phyloP scores from a whole-genome alignment of 495 filamentous ascomycete genomes.

The Jackrogersella minutella region DNA sequence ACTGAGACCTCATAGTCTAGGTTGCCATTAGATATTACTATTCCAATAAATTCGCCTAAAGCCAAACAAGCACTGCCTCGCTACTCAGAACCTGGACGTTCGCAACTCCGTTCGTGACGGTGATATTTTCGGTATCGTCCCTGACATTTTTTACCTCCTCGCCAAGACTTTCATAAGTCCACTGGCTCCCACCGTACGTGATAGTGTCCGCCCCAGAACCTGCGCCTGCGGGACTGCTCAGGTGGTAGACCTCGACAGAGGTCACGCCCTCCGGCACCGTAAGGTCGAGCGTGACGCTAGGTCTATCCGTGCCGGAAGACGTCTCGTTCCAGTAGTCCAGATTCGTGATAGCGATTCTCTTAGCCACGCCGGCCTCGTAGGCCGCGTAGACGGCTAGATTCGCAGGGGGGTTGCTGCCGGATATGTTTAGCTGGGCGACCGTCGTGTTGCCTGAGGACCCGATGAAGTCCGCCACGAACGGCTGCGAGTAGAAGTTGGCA shows the following conservation, averaged over 20 bases:
- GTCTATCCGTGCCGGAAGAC: constrained; percentile 27
- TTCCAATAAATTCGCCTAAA: constrained; percentile 1
- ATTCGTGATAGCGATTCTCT: constrained; percentile 40
- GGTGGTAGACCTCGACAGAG: constrained; percentile 33
- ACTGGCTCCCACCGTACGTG: constrained; percentile 45
- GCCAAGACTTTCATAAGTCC: constrained; percentile 42
- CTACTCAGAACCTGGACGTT: constrained; percentile 32
- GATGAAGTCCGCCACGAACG: constrained; percentile 44
- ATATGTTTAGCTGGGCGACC: constrained; percentile 34
- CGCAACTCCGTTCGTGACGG: constrained; percentile 30
- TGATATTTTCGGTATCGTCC: constrained; percentile 30
- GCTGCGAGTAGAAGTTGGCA: constrained; percentile 46
- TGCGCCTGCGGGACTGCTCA: constrained; percentile 40
- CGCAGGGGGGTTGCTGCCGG: constrained; percentile 1
- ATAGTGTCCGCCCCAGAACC: constrained; percentile 39
- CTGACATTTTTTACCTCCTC: constrained; percentile 39
- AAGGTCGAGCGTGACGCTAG: constrained; percentile 27
- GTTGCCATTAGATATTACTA: not conserved
- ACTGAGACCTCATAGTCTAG: not conserved
- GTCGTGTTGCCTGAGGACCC: constrained; percentile 37
- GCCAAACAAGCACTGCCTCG: constrained; percentile 40
- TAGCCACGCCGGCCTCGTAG: constrained; percentile 33
- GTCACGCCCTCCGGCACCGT: constrained; percentile 15
- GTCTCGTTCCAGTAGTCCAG: constrained; percentile 46
- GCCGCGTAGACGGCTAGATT: constrained; percentile 40